A percentile compares a stretch with the other conserved stretches of the same genome.
Evolutionary conservation across 768 basidiomycete species (phyloP).

Genomic region (Kwoniella mangroviensis): DNA sequence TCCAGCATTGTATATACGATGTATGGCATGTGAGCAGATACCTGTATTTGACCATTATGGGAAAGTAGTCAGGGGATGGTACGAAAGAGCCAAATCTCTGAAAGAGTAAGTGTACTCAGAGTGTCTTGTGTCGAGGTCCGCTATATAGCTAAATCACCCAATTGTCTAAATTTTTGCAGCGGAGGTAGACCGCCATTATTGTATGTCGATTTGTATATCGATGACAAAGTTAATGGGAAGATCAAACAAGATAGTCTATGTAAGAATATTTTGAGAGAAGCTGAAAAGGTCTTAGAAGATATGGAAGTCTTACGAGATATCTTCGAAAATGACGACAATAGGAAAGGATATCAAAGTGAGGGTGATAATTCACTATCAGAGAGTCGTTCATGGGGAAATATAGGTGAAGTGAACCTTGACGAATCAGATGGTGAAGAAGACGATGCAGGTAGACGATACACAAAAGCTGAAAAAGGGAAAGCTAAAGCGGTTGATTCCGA

Average conservation of each 20-base stretch:
- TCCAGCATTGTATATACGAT: constrained; percentile 24
- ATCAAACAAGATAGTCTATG: constrained; percentile 5
- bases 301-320: constrained; percentile 1
- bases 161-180: not conserved
- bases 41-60: constrained; percentile 11
- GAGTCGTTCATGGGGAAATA: not conserved
- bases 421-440: not conserved
- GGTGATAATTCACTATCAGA: not conserved
- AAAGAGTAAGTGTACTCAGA: not conserved
- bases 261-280: constrained; percentile 8
- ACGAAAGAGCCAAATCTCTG: constrained; percentile 1
- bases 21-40: constrained; percentile 16
- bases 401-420: not conserved
- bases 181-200: not conserved
- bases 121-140: not conserved
- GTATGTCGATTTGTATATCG: constrained; percentile 6
- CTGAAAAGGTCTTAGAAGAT: constrained; percentile 12
- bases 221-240: constrained; percentile 5
- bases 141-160: too few relatives aligned
- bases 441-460: not conserved
- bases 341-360: constrained; percentile 1
- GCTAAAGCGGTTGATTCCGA: not conserved
- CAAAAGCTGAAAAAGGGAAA: constrained; percentile 3
- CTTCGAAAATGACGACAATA: constrained; percentile 18
- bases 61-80: constrained; percentile 17